phyloP scores from a whole-genome alignment of 2,329 filamentous ascomycete genomes.

The Dothistroma pini region DNA sequence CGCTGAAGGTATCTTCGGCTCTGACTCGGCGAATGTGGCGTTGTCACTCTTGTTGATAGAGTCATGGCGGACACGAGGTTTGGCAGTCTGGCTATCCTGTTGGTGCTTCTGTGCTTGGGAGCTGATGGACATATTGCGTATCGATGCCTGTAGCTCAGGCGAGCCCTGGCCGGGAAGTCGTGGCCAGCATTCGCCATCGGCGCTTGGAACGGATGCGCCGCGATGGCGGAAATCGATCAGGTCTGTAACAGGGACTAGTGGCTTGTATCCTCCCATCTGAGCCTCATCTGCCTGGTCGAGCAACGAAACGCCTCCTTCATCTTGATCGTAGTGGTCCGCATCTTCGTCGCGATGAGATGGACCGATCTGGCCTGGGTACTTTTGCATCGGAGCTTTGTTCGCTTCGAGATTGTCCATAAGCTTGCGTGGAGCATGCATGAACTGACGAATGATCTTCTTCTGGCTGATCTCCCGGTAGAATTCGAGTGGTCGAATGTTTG shows the following conservation, averaged over 20 bases:
- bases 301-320: slow-evolving; percentile 28
- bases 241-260: slow-evolving; percentile 12
- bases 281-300: slow-evolving; percentile 19
- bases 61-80: neutral
- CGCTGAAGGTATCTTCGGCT: slow-evolving; percentile 7
- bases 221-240: slow-evolving; percentile 10
- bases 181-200: neutral
- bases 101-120: neutral
- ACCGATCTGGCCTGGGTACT: slow-evolving; percentile 2
- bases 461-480: slow-evolving; percentile 51
- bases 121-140: slow-evolving; percentile 11
- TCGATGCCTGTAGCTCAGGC: neutral
- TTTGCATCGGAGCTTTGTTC: neutral
- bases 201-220: neutral
- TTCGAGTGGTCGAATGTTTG: slow-evolving; percentile 39
- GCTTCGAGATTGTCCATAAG: slow-evolving; percentile 22
- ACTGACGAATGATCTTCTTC: slow-evolving; percentile 45
- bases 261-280: slow-evolving; percentile 19
- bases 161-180: slow-evolving; percentile 5
- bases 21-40: neutral
- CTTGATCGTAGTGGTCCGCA: slow-evolving; percentile 45
- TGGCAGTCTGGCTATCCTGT: neutral
- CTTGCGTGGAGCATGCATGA: slow-evolving; percentile 29
- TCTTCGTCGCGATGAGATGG: slow-evolving; percentile 33
- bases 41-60: neutral